A percentile compares a stretch with the other conserved stretches of the same genome.
These are phyloP conservation scores for Yamadazyma oceani DNA, from an alignment of 1,139 yeast species.

Conservation along the genomic window DNA sequence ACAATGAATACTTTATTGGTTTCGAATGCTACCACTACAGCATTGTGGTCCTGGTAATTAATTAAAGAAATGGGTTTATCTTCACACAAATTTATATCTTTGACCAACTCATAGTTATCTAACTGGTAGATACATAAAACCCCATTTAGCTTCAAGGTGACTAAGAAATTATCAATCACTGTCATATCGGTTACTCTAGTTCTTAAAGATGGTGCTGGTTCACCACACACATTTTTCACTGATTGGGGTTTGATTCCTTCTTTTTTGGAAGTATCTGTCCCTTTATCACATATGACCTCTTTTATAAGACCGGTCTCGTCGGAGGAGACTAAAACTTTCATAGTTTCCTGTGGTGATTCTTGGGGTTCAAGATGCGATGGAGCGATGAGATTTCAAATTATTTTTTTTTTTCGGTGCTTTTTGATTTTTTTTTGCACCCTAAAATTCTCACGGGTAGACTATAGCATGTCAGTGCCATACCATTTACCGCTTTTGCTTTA, in stretches of 20 bases:
- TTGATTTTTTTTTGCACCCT: too few species aligned
- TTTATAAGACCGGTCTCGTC: constrained; percentile 59
- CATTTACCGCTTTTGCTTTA: too few species aligned
- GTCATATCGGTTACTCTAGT: constrained; percentile 28
- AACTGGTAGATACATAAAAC: constrained; percentile 37
- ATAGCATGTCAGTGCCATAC: too few species aligned
- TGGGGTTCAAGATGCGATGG: too few species aligned
- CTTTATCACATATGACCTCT: constrained; percentile 55
- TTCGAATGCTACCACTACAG: constrained; percentile 42
- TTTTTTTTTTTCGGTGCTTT: too few species aligned
- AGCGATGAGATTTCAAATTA: too few species aligned
- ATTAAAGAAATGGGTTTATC: constrained; percentile 38
- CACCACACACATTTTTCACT: constrained; percentile 38
- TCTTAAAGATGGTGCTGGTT: constrained; percentile 29
- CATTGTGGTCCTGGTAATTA: constrained; percentile 28
- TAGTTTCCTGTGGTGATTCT: constrained; percentile 19
- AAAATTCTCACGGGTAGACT: too few species aligned
- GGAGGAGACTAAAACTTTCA: constrained; percentile 55
- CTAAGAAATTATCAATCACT: constrained; percentile 30
- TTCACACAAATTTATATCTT: constrained; percentile 15
- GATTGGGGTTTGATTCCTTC: constrained; percentile 56
- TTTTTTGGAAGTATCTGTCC: constrained; percentile 69
- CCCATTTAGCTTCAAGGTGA: constrained; percentile 47
- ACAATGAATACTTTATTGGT: constrained; percentile 52
- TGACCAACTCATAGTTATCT: constrained; percentile 18